phyloP scores from a whole-genome alignment of 768 basidiomycete species.

The Nidula microcarpa region DNA sequence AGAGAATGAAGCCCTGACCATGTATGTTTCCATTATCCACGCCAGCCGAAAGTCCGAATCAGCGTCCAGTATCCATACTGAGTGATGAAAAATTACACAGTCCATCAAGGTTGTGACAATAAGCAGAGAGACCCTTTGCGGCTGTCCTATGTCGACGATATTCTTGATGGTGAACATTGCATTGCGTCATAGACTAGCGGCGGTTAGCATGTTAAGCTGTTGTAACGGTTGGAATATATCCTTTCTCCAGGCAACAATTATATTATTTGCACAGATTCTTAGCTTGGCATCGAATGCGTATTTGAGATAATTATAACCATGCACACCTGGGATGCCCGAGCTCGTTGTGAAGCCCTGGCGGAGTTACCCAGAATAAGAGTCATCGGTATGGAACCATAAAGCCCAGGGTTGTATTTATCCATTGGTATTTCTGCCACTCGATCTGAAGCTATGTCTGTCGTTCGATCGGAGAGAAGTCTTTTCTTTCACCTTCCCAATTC shows the following conservation, averaged over 20 bases:
- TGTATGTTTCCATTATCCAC: slow-evolving; percentile 18
- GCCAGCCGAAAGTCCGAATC: slow-evolving; percentile 8
- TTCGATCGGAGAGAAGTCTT: slow-evolving; percentile 18
- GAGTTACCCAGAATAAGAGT: slow-evolving; percentile 20
- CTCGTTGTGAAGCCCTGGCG: slow-evolving; percentile 21
- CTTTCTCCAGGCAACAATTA: too few species aligned
- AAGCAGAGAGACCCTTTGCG: slow-evolving; percentile 25
- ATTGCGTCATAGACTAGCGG: slow-evolving; percentile 2
- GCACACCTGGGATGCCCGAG: slow-evolving; percentile 19
- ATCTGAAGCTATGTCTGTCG: slow-evolving; percentile 19
- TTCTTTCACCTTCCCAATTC: slow-evolving; percentile 23
- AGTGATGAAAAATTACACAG: slow-evolving; percentile 9
- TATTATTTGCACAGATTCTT: too few species aligned
- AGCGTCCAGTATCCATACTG: background rate
- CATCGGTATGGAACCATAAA: slow-evolving; percentile 25
- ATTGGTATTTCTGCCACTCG: slow-evolving; percentile 21
- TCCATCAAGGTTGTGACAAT: slow-evolving; percentile 21
- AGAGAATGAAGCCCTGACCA: slow-evolving; percentile 12
- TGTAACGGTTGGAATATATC: too few species aligned
- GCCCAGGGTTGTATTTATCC: slow-evolving; percentile 16
- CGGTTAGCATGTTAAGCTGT: too few species aligned
- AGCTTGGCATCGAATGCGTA: background rate
- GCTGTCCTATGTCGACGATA: slow-evolving; percentile 23
- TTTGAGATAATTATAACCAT: background rate
- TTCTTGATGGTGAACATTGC: slow-evolving; percentile 19